Conservation (phyloP, 1,139 yeast species). For the Meyerozyma sp. region DNA sequence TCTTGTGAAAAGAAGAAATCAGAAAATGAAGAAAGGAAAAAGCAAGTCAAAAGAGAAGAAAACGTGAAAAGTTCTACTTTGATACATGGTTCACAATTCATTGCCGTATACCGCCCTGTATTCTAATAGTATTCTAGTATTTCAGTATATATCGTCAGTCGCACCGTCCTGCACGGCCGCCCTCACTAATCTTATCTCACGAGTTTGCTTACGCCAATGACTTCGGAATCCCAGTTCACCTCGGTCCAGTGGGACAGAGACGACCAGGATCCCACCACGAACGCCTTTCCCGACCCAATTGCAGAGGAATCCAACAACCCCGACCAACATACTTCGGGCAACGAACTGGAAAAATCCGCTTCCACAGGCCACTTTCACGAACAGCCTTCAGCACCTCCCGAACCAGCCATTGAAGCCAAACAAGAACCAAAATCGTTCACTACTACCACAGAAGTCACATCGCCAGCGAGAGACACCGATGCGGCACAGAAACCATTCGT, state of each 20-base stretch:
- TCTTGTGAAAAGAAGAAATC: constrained; percentile 3
- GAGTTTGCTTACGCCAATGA: background rate
- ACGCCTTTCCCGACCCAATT: constrained; percentile 6
- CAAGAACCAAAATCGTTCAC: constrained; percentile 8
- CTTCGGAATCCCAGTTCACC: constrained; percentile 47
- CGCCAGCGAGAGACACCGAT: constrained; percentile 71
- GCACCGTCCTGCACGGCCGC: background rate
- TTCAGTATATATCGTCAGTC: no score
- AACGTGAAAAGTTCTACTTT: no score
- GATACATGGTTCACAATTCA: no score
- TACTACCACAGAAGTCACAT: constrained; percentile 47
- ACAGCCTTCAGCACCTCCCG: no score
- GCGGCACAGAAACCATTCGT: constrained; percentile 80
- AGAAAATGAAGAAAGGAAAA: background rate
- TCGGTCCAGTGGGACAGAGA: constrained; percentile 57
- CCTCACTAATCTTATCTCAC: background rate
- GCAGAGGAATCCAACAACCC: constrained; percentile 7
- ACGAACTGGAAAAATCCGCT: background rate
- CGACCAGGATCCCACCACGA: constrained; percentile 14
- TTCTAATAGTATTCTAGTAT: no score
- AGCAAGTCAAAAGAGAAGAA: no score
- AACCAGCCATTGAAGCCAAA: background rate
- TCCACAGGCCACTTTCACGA: background rate
- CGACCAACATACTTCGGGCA: background rate
- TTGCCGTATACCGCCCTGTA: no score